Percentiles rank a stretch among this genome's conserved stretches.
Conservation (phyloP, 2,329 filamentous ascomycete species). For the Fusarium ambrosium region DNA sequence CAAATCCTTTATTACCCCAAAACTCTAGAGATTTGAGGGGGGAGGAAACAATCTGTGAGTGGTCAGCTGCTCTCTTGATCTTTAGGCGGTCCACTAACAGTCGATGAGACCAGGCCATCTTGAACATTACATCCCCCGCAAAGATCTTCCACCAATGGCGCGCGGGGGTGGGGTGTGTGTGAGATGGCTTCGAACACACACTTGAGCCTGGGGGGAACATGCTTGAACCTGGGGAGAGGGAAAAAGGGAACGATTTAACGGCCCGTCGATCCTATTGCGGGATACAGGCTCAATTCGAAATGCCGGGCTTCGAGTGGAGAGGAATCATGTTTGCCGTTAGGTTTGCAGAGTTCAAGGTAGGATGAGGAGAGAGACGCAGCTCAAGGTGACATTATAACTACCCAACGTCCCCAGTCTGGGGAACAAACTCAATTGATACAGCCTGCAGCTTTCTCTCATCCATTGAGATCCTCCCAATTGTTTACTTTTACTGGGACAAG, state of each 20-base stretch:
- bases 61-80: constrained; percentile 14
- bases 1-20: constrained; percentile 21
- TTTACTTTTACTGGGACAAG: constrained; percentile 12
- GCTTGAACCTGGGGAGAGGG: background rate
- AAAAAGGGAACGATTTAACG: constrained; percentile 12
- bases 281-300: constrained; percentile 9
- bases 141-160: constrained; percentile 46
- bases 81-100: constrained; percentile 45
- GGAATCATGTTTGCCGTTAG: background rate
- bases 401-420: constrained; percentile 1
- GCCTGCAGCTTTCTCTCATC: background rate
- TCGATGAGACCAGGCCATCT: constrained; percentile 13
- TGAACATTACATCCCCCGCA: constrained; percentile 13
- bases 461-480: background rate
- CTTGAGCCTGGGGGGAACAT: background rate
- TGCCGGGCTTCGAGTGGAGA: background rate
- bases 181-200: constrained; percentile 5
- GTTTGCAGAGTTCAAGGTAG: background rate
- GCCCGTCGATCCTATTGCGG: constrained; percentile 44
- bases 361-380: constrained; percentile 18
- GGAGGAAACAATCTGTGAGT: constrained; percentile 21
- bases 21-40: constrained; percentile 23
- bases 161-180: background rate
- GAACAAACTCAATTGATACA: background rate
- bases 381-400: constrained; percentile 25